phyloP scores from a whole-genome alignment of 2,329 filamentous ascomycete species.

The Pestalotiopsis sp. region DNA sequence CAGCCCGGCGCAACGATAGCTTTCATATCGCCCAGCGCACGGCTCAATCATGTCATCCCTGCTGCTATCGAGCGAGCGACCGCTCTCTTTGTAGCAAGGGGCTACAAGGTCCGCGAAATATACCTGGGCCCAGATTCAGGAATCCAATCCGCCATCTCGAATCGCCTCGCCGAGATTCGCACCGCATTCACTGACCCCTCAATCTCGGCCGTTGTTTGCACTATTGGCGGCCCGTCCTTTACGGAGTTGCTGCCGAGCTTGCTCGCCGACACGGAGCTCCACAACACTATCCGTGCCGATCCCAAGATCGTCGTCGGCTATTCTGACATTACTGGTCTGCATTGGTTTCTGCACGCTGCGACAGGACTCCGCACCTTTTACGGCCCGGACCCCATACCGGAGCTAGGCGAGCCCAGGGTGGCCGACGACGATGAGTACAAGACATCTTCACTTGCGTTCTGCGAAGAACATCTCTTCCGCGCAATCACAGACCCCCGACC shows the following conservation, averaged over 20 bases:
- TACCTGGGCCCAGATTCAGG: conserved; percentile 30
- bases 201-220: conserved; percentile 38
- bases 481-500: conserved; percentile 26
- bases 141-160: conserved; percentile 33
- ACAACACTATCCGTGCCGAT: conserved; percentile 30
- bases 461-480: conserved; percentile 31
- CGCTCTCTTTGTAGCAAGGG: conserved; percentile 27
- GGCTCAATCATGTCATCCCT: conserved; percentile 33
- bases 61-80: conserved; percentile 30
- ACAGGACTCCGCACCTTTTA: conserved; percentile 44
- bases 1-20: conserved; percentile 37
- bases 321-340: conserved; percentile 41
- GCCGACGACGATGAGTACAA: conserved; percentile 24
- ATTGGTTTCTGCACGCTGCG: conserved; percentile 39
- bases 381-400: conserved; percentile 38
- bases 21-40: conserved; percentile 39
- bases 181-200: conserved; percentile 35
- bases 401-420: conserved; percentile 33
- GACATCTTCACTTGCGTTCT: conserved; percentile 30
- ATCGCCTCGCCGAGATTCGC: conserved; percentile 38
- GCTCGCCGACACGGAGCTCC: conserved; percentile 34
- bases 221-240: conserved; percentile 38
- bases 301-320: conserved; percentile 44
- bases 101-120: conserved; percentile 32
- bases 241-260: conserved; percentile 40